Base-by-base conservation (phyloP, 1,284 basidiomycete species). In the Cystobasidiaceae sp. region DNA sequence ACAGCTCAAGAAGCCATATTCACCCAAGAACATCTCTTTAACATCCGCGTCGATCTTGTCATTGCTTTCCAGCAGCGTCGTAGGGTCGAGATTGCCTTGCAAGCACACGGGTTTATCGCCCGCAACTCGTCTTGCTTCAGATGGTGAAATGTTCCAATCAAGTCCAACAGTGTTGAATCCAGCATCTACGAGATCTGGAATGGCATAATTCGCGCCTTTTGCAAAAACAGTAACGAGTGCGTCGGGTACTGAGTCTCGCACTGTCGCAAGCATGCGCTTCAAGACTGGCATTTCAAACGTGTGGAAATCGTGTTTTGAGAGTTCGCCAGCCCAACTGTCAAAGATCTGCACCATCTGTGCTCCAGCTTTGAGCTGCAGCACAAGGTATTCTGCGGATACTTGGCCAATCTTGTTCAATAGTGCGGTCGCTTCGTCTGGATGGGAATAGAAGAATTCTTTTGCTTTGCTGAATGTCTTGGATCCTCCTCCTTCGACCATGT, bases 61-160 rank as follows among this genome's bases (percentile, higher is more conserved):
- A 69, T 80, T 82, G 1, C 92, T 91, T 48, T 90, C 93, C 71
- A 93, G 92, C 50, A 98, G 80, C 45, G 93, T 81, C 55, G 83
- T 84, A 13, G 93, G 93, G 77, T 99, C 96, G 77, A 96, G 81
- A 80, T 98, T 98, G 15, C 96, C 96, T 77, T 99, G 96, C 49
- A 98, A 78, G 17, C 87, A 86, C 68, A 92, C 84, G 15, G 51
- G 30, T 67, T 82, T 82, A 54, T 68, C 67, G 3, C 82, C 83
- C 21, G 86, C 85, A 30, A 84, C 76, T 15, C 76, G 71, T 48
- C 86, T 82, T 5, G 88, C 89, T 67, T 85, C 84, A 11, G 79
- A 78, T 11, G 90, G 86, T 71, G 90, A 84, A 72, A 89, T 83
- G 68, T 84, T 84, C 91, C 93, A 96, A 76, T 97, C 91, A 39